Evolutionary conservation across 2,329 filamentous ascomycete genomes (phyloP), one percentile per base, ranked within the genome.

Genomic region (Cladophialophora exuberans): DNA sequence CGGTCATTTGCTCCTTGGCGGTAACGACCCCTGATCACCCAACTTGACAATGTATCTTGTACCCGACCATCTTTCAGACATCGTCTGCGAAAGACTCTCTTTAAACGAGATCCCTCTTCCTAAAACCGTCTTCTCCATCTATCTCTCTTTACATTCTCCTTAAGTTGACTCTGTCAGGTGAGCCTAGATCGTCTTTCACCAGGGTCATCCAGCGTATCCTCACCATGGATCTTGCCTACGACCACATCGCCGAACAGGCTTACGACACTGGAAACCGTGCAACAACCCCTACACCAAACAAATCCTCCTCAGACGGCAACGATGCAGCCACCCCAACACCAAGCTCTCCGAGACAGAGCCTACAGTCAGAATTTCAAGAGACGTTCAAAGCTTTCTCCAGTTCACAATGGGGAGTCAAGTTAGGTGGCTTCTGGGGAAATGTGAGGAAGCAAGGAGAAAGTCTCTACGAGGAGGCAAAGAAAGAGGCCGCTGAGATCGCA

Each of bases 391-490:
- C 92, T 20, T 89, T 99, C 68, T 93, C 90, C 3, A 84, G 85
- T 62, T 96, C 90, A 66, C 89, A 90, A 9, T 99, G 94, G 94
- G 94, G 93, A 39, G 85, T 88, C 18, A 85, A 83, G 64, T 84
- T 99, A 26, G 93, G 94, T 30, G 93, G 91, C 5, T 89, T 96
- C 70, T 86, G 96, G 68, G 89, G 89, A 42, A 93, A 82, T 66
- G 92, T 96, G n/a, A 89, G 91, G 69, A 96, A 96, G 75, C 92
- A 96, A 84, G 87, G 92, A 67, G 90, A 92, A 73, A 89, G 87
- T 57, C 94, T 96, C 73, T 90, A 88, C 66, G 88, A 95, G 69
- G 90, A 87, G 15, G 86, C 85, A 17, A 79, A 87, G 65, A 88
- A 96, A 70, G 92, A 97, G 75, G 86, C 94, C 59, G 86, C 87